These are phyloP conservation scores for Lantana camara DNA, from an alignment of 257 asterid species.

Conservation along the genomic window DNA sequence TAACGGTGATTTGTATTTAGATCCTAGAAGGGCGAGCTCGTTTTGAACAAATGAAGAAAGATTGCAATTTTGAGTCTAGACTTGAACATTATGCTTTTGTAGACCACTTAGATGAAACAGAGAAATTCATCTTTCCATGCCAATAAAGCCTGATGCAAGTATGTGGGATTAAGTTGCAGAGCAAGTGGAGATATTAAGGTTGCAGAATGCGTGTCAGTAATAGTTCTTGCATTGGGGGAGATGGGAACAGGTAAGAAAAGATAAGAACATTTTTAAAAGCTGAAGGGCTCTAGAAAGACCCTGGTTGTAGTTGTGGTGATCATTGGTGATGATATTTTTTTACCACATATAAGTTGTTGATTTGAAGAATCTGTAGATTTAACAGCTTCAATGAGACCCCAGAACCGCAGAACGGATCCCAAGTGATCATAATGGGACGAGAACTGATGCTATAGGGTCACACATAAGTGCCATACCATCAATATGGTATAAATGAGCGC, in stretches of 20 bases:
- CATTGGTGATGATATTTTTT: no score
- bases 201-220: slow-evolving; percentile 57
- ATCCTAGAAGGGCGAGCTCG: no score
- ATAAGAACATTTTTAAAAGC: slow-evolving; percentile 56
- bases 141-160: slow-evolving; percentile 71
- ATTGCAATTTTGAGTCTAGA: slow-evolving; percentile 55
- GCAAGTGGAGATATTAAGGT: slow-evolving; percentile 53
- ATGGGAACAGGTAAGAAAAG: slow-evolving; percentile 67
- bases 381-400: no score
- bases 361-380: no score
- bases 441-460: no score
- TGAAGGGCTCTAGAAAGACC: slow-evolving; percentile 63
- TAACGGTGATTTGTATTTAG: no score
- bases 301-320: no score
- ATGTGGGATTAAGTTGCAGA: slow-evolving; percentile 88
- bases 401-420: no score
- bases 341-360: no score
- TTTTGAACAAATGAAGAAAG: slow-evolving; percentile 73
- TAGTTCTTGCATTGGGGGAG: slow-evolving; percentile 42
- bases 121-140: slow-evolving; percentile 75
- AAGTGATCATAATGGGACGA: no score
- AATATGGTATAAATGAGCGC: no score
- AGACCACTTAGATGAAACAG: slow-evolving; percentile 73
- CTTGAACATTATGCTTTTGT: slow-evolving; percentile 82
- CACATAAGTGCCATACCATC: no score